Evolutionary conservation across 495 filamentous ascomycete genomes (phyloP).

Genomic region (Symbiotaphrina buchneri): DNA sequence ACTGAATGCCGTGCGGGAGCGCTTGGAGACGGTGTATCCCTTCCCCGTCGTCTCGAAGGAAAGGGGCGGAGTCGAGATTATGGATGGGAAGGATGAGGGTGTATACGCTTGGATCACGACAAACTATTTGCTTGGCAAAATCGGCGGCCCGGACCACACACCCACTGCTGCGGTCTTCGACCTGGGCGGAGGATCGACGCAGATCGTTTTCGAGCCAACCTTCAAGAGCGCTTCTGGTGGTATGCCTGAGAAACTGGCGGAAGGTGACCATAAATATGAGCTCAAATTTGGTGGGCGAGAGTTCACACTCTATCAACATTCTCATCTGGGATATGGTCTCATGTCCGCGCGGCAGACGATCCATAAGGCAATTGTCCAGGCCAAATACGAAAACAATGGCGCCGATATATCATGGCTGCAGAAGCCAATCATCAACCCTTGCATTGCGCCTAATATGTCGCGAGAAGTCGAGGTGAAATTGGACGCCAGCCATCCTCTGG

Average conservation of each 20-base stretch:
- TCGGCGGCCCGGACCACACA: conserved; percentile 73
- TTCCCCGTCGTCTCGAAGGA: conserved; percentile 78
- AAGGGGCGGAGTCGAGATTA: conserved; percentile 74
- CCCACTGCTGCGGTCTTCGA: conserved; percentile 90
- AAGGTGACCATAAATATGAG: conserved; percentile 92
- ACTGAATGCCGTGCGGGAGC: conserved; percentile 58
- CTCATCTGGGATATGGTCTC: conserved; percentile 89
- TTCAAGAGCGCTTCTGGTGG: conserved; percentile 49
- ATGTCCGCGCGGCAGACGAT: conserved; percentile 83
- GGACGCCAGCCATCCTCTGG: conserved; percentile 34
- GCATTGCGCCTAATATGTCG: conserved; percentile 60
- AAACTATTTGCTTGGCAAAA: conserved; percentile 95
- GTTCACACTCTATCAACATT: conserved; percentile 95
- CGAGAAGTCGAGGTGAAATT: conserved; percentile 46
- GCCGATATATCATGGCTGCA: conserved; percentile 31
- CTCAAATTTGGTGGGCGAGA: conserved; percentile 75
- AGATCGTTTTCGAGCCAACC: conserved; percentile 96
- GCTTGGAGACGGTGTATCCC: conserved; percentile 75
- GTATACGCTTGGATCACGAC: conserved; percentile 99
- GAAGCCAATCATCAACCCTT: conserved; percentile 60
- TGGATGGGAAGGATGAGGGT: conserved; percentile 89
- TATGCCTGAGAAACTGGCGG: conserved; percentile 67
- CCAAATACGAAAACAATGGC: conserved; percentile 7
- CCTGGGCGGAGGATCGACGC: conserved; percentile 86
- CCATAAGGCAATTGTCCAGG: conserved; percentile 32